phyloP scores from a whole-genome alignment of 1,284 basidiomycete species.

The Naganishia cerealis region DNA sequence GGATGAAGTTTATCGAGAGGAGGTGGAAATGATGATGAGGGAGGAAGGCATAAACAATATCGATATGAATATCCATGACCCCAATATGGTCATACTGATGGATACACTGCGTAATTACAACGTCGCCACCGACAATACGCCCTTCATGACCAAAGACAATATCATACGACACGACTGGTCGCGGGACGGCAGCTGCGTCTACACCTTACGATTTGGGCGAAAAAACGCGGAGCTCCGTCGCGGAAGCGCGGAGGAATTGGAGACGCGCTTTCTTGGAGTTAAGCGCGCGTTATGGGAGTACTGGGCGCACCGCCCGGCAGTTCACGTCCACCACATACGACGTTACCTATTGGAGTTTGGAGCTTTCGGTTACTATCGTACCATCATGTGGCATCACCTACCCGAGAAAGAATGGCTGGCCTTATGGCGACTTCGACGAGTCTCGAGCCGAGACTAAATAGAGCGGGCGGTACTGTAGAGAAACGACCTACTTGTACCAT shows the following conservation, averaged over 20 bases:
- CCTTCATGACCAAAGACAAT: neutral
- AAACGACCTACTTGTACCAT: no score
- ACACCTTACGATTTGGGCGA: neutral
- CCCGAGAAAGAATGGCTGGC: neutral
- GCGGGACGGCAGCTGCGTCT: neutral
- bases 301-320: neutral
- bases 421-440: neutral
- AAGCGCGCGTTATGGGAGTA: neutral
- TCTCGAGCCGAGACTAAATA: constrained; percentile 11
- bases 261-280: neutral
- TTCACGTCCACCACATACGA: neutral
- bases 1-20: neutral
- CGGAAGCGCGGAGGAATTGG: neutral
- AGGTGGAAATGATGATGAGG: neutral
- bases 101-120: neutral
- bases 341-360: neutral
- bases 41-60: neutral
- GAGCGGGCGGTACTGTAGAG: neutral
- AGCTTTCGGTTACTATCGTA: neutral
- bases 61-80: neutral
- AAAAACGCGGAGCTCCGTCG: neutral
- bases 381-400: constrained; percentile 6
- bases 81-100: neutral
- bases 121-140: neutral
- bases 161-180: constrained; percentile 4